Base-by-base conservation (phyloP, 1,139 yeast genomes). In the Meyerozyma sp. region DNA sequence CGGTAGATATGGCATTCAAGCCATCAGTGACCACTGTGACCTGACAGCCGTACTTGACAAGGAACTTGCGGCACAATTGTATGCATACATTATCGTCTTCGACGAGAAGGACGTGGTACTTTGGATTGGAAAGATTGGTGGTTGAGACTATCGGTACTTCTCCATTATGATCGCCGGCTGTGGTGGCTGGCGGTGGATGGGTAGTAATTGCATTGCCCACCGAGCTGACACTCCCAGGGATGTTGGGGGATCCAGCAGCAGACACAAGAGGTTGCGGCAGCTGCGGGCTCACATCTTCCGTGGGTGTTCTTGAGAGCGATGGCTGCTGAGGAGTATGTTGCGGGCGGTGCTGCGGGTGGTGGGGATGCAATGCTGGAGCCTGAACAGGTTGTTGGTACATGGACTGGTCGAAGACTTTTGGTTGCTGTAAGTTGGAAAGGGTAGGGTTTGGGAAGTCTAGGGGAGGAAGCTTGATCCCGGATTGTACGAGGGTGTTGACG, bases 1-100 rank as follows among this genome's bases (percentile, higher is more conserved):
- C 82, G 1, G 85, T 84, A 29, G 83, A 78, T 41, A 93, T 89
- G 2, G 97, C 97, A 38, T 87, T 84, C 23, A 91, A 66, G 0
- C 98, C 98, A 65, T 91, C 96, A 14, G 90, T 85, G 0, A 90
- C 97, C 25, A 89, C 89, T 39, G 94, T 93, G 4, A 91, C 96
- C 26, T 89, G 83, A 62, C 96, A 91, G 1, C 98, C 98, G 59
- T 86, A 89, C 57, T 88, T 86, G 55, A 81, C 79, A 49, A 93
- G 64, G 58, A 91, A 88, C 59, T 86, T 86, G 16, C 86, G 74
- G 55, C 93, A 85, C 26, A 85, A 66, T 53, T 82, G 87, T 42
- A 90, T 84, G 54, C 94, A 86, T 32, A 87, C 90, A 40, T 81
- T 81, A 59, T 89, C 96, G 63, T 89, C 96, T 61, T 89, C 95